Conservation (phyloP, 2,329 filamentous ascomycete genomes). For the Epichloe elymi region DNA sequence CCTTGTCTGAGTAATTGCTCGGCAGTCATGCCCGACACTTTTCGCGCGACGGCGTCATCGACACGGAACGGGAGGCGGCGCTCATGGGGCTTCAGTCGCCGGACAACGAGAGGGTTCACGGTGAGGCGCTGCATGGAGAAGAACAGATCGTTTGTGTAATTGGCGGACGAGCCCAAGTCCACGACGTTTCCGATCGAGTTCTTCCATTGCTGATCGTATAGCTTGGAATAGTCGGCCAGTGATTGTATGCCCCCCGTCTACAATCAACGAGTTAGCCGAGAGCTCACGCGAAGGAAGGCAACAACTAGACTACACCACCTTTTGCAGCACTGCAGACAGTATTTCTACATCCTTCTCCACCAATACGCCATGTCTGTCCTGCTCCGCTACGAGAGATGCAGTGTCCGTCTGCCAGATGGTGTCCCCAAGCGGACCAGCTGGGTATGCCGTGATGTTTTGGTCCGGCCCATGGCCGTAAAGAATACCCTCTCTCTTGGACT, state of each 20-base stretch:
- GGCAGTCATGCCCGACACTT: conserved; percentile 20
- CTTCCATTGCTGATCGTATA: conserved; percentile 30
- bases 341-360: background rate
- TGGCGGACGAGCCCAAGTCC: conserved; percentile 22
- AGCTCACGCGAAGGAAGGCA: too few species aligned
- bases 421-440: background rate
- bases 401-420: background rate
- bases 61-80: conserved; percentile 23
- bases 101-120: conserved; percentile 25
- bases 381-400: background rate
- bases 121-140: conserved; percentile 36
- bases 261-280: too few species aligned
- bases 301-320: too few species aligned
- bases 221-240: conserved; percentile 23
- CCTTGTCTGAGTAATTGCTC: conserved; percentile 20
- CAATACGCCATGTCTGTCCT: background rate
- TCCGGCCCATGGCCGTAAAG: conserved; percentile 1
- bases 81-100: conserved; percentile 18
- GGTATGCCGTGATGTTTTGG: background rate
- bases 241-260: conserved; percentile 14
- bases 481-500: background rate
- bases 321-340: background rate
- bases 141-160: conserved; percentile 31
- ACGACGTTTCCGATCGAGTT: conserved; percentile 20
- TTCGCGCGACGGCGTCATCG: conserved; percentile 14